Conservation (phyloP, 139 green algal species). For the Tetradesmus lagerheimii region DNA sequence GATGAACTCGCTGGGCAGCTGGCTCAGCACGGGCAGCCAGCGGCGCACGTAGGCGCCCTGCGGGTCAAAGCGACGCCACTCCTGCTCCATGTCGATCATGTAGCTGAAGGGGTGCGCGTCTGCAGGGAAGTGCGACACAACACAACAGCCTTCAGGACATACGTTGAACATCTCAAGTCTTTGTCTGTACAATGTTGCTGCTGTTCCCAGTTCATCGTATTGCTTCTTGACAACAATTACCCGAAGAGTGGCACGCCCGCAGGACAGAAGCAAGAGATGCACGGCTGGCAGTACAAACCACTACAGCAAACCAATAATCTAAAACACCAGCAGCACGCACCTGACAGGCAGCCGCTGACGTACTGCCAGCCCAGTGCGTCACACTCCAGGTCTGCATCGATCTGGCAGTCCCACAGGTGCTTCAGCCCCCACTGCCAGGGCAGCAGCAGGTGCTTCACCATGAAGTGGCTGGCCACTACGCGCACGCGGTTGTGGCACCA, state of each 20-base stretch:
- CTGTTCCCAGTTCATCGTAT: slow-evolving; percentile 65
- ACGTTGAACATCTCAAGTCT: too few species aligned
- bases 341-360: slow-evolving; percentile 73
- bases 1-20: slow-evolving; percentile 74
- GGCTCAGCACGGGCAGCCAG: slow-evolving; percentile 89
- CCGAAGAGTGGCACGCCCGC: too few species aligned
- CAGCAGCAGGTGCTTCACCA: slow-evolving; percentile 95
- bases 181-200: too few species aligned
- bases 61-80: slow-evolving; percentile 79
- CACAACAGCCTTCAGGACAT: too few species aligned
- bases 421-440: slow-evolving; percentile 97
- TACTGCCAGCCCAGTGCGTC: slow-evolving; percentile 90
- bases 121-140: slow-evolving; percentile 22
- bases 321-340: slow-evolving; percentile 57
- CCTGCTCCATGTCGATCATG: slow-evolving; percentile 81
- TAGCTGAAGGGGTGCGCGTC: slow-evolving; percentile 87
- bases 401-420: slow-evolving; percentile 92
- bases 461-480: slow-evolving; percentile 85
- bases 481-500: slow-evolving; percentile 90
- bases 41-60: slow-evolving; percentile 90
- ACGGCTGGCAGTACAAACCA: neutral
- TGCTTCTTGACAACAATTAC: too few species aligned
- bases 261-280: neutral
- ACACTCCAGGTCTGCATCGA: slow-evolving; percentile 94
- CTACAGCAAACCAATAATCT: too few species aligned